Evolutionary conservation across 306 rosid genomes (phyloP).

Genomic region (Acacia melanoxylon): DNA sequence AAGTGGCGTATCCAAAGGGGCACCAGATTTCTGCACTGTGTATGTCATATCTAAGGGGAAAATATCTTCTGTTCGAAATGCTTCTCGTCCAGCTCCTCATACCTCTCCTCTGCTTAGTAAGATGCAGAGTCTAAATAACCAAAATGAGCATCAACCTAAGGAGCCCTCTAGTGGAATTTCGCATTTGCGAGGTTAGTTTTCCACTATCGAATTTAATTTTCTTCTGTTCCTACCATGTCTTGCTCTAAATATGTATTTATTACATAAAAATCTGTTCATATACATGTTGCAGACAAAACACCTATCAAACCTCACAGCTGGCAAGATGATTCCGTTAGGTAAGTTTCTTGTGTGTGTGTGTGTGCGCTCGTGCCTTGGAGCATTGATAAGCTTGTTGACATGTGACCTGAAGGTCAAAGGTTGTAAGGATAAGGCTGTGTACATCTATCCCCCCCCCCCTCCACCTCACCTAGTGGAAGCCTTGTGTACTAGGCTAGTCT

Average conservation of each 20-base stretch:
- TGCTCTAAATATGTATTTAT: neutral
- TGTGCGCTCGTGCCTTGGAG: neutral
- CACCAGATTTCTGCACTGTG: constrained; percentile 83
- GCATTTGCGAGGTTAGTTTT: constrained; percentile 54
- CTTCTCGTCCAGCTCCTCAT: constrained; percentile 65
- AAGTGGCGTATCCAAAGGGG: constrained; percentile 61
- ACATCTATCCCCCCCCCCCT: too few relatives aligned
- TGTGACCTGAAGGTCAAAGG: too few relatives aligned
- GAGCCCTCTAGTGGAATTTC: constrained; percentile 35
- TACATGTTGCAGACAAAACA: constrained; percentile 43
- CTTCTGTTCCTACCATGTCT: neutral
- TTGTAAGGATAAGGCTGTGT: too few relatives aligned
- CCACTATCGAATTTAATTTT: constrained; percentile 16
- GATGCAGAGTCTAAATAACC: constrained; percentile 35
- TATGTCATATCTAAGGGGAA: constrained; percentile 81
- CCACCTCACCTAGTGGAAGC: too few relatives aligned
- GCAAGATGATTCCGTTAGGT: constrained; percentile 59
- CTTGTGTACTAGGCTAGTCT: too few relatives aligned
- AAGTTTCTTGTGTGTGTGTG: neutral
- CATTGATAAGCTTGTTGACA: too few relatives aligned
- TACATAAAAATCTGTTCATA: neutral
- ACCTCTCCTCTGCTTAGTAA: constrained; percentile 62
- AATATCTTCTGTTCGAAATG: constrained; percentile 56
- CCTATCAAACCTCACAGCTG: constrained; percentile 61
- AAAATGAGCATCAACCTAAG: constrained; percentile 26